Conservation (phyloP, 2,329 filamentous ascomycete genomes). For the Epichloe aotearoae region DNA sequence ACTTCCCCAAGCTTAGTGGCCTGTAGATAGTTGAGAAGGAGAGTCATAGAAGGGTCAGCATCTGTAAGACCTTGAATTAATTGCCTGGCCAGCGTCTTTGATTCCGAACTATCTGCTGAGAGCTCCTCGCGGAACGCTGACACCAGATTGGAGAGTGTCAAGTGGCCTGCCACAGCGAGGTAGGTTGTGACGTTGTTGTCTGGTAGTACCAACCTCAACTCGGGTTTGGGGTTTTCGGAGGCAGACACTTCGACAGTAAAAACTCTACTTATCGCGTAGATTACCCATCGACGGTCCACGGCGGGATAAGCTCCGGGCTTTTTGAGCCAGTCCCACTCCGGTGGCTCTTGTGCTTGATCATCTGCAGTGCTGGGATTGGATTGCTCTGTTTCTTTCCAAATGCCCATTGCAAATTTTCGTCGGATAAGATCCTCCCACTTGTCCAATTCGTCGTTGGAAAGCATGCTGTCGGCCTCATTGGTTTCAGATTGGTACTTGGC, state of each 20-base stretch:
- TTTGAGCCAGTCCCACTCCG: conserved; percentile 39
- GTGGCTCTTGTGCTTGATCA: conserved; percentile 14
- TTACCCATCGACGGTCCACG: conserved; percentile 52
- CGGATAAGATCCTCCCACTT: conserved; percentile 39
- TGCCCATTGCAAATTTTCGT: conserved; percentile 33
- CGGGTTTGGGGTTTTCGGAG: conserved; percentile 22
- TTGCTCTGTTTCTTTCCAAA: conserved; percentile 11
- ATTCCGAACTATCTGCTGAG: conserved; percentile 28
- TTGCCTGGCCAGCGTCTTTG: conserved; percentile 41
- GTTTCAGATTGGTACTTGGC: conserved; percentile 30
- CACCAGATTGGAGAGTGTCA: conserved; percentile 45
- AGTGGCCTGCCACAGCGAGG: conserved; percentile 45
- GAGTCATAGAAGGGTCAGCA: conserved; percentile 54
- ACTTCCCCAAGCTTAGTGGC: conserved; percentile 50
- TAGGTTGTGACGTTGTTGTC: conserved; percentile 44
- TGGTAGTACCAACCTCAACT: conserved; percentile 26
- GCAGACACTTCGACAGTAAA: conserved; percentile 38
- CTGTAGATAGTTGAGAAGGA: conserved; percentile 52
- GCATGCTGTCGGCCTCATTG: conserved; percentile 32
- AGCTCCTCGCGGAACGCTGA: conserved; percentile 41
- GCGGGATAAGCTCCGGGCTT: conserved; percentile 33
- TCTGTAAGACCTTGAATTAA: conserved; percentile 49
- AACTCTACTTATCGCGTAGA: conserved; percentile 48
- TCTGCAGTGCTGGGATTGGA: conserved; percentile 7
- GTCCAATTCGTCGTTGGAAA: conserved; percentile 30